Percentiles rank a stretch among this genome's conserved stretches.
Conservation (phyloP, 139 green algal genomes). For the Limnomonas spitsbergensis region DNA sequence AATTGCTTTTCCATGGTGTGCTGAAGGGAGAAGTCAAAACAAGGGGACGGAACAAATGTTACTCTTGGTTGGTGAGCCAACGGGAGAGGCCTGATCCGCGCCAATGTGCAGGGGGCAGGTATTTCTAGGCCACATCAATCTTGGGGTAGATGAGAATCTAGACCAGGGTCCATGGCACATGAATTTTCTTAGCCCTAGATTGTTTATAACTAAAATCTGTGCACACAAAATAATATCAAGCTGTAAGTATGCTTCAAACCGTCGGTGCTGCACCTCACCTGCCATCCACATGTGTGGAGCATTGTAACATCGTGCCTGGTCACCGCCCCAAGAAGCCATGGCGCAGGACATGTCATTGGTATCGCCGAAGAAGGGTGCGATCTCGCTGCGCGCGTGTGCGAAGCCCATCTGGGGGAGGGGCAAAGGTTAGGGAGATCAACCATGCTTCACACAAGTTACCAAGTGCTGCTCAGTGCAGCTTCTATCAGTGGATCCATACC, state of each 20-base stretch:
- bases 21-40: too few species aligned
- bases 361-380: background rate
- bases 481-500: background rate
- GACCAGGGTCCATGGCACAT: too few species aligned
- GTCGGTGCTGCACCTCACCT: background rate
- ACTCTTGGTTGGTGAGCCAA: too few species aligned
- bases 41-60: too few species aligned
- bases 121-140: background rate
- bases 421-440: background rate
- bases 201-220: too few species aligned
- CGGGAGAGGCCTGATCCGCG: too few species aligned
- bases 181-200: too few species aligned
- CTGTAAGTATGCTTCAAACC: background rate
- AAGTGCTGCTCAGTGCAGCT: background rate
- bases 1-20: too few species aligned
- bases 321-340: background rate
- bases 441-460: background rate
- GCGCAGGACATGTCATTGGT: background rate
- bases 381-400: background rate
- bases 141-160: too few species aligned
- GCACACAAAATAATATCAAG: too few species aligned
- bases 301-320: background rate
- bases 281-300: background rate
- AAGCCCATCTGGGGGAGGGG: background rate
- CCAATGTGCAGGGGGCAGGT: too few species aligned